These are phyloP conservation scores for Colletotrichum chlorophyti DNA, from an alignment of 2,329 filamentous ascomycete genomes.

Conservation along the genomic window DNA sequence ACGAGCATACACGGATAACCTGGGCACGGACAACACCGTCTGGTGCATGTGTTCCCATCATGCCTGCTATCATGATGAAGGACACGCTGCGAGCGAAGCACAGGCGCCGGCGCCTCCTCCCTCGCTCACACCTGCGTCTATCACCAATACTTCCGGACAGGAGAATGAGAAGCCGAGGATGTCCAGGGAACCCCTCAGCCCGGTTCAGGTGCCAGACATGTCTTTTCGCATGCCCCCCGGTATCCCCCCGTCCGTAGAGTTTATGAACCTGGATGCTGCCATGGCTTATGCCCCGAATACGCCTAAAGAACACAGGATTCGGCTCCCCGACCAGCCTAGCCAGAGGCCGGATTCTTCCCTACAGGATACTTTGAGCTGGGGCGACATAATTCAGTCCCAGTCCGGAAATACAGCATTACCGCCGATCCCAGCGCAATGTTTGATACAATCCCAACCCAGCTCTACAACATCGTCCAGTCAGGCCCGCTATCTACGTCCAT, in stretches of 20 bases:
- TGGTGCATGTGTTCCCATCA: constrained; percentile 71
- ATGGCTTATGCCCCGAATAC: constrained; percentile 44
- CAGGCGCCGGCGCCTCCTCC: constrained; percentile 23
- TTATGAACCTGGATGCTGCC: constrained; percentile 43
- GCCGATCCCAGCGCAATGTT: constrained; percentile 57
- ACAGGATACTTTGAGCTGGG: constrained; percentile 64
- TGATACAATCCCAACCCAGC: constrained; percentile 58
- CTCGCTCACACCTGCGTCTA: constrained; percentile 2
- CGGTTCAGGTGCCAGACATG: constrained; percentile 54
- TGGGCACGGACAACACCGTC: constrained; percentile 48
- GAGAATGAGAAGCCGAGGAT: constrained; percentile 59
- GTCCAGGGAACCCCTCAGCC: constrained; percentile 58
- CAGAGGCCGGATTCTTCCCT: constrained; percentile 49
- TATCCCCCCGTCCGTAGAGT: constrained; percentile 48
- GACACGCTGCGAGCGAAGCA: constrained; percentile 36
- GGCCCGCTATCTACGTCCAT: constrained; percentile 59
- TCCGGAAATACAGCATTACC: constrained; percentile 45
- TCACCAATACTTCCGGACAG: constrained; percentile 46
- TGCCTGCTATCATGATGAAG: constrained; percentile 66
- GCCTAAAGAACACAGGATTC: constrained; percentile 33
- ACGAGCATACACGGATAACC: constrained; percentile 39
- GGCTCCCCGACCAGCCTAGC: constrained; percentile 34
- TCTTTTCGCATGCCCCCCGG: constrained; percentile 47
- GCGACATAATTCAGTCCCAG: constrained; percentile 48
- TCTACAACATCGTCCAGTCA: constrained; percentile 60